phyloP scores from a whole-genome alignment of 2,329 filamentous ascomycete species.

The Neofusicoccum laricinum region DNA sequence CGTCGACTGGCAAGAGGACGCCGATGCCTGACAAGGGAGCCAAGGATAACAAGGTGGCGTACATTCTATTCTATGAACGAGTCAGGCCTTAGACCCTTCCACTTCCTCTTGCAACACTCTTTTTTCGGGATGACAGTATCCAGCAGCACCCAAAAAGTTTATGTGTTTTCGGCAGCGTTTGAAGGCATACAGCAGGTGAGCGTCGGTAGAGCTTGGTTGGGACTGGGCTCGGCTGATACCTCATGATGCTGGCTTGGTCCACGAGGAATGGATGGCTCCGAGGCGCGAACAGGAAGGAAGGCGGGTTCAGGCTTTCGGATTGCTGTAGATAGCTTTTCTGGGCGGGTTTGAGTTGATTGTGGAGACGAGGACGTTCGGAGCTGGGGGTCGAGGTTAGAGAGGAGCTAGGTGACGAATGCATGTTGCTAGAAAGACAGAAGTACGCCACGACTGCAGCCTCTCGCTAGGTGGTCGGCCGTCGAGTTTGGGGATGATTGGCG shows the following conservation, averaged over 20 bases:
- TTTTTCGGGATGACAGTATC: background rate
- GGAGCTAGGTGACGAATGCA: slow-evolving; percentile 3
- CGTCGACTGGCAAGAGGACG: slow-evolving; percentile 50
- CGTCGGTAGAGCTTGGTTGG: background rate
- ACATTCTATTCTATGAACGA: slow-evolving; percentile 91
- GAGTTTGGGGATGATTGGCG: background rate
- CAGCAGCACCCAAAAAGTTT: slow-evolving; percentile 7
- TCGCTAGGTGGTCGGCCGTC: background rate
- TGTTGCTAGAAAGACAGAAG: slow-evolving; percentile 5
- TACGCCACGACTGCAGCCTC: background rate
- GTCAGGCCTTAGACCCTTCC: slow-evolving; percentile 42
- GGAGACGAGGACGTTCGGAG: slow-evolving; percentile 5
- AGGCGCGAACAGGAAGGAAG: slow-evolving; percentile 4
- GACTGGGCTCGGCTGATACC: slow-evolving; percentile 8
- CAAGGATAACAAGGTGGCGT: slow-evolving; percentile 95
- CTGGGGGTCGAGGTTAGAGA: background rate
- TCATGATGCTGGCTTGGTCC: slow-evolving; percentile 10
- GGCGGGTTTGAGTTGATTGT: background rate
- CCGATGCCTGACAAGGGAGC: slow-evolving; percentile 55
- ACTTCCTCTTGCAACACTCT: background rate
- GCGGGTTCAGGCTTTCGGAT: background rate
- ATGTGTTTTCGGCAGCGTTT: slow-evolving; percentile 9
- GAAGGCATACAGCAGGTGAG: slow-evolving; percentile 7
- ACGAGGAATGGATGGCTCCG: background rate
- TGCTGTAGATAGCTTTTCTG: slow-evolving; percentile 16